A percentile compares a stretch with the other conserved stretches of the same genome.
These are phyloP conservation scores for Thyridium curvatum DNA, from an alignment of 2,329 filamentous ascomycete species.

Conservation along the genomic window DNA sequence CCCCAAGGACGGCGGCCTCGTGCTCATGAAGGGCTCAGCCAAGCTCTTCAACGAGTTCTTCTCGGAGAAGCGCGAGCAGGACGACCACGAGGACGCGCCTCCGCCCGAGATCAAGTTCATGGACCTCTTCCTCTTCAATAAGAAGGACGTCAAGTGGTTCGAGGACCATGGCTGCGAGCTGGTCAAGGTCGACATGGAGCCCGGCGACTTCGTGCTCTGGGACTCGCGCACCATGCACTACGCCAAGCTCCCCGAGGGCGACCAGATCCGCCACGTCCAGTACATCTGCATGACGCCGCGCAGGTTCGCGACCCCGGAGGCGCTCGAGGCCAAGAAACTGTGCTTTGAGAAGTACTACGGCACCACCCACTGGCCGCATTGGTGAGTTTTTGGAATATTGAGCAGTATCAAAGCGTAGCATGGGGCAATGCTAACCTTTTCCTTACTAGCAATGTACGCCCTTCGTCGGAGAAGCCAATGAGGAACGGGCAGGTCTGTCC, in stretches of 20 bases:
- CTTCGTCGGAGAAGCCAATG: slow-evolving; percentile 23
- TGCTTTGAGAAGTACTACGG: slow-evolving; percentile 23
- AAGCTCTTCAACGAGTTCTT: slow-evolving; percentile 38
- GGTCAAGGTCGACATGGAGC: slow-evolving; percentile 30
- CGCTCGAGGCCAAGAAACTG: slow-evolving; percentile 22
- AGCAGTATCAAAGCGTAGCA: no score
- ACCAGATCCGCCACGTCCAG: slow-evolving; percentile 26
- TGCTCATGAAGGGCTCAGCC: slow-evolving; percentile 33
- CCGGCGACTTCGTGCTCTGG: slow-evolving; percentile 37
- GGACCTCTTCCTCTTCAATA: slow-evolving; percentile 34
- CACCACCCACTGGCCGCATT: slow-evolving; percentile 31
- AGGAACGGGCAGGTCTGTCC: slow-evolving; percentile 26
- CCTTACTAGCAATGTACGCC: slow-evolving; percentile 25
- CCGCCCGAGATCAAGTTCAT: slow-evolving; percentile 23
- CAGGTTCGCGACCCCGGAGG: slow-evolving; percentile 24
- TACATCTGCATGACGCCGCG: slow-evolving; percentile 30
- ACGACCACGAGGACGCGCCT: slow-evolving; percentile 20
- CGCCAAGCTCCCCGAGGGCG: slow-evolving; percentile 16
- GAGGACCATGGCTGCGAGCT: slow-evolving; percentile 27
- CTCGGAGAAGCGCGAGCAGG: slow-evolving; percentile 20
- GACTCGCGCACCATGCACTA: slow-evolving; percentile 41
- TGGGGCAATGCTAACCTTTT: background rate
- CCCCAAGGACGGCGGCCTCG: slow-evolving; percentile 33
- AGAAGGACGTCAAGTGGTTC: slow-evolving; percentile 36
- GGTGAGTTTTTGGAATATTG: slow-evolving; percentile 4